phyloP scores from a whole-genome alignment of 345 rosid species.

The Limnanthes douglasii region DNA sequence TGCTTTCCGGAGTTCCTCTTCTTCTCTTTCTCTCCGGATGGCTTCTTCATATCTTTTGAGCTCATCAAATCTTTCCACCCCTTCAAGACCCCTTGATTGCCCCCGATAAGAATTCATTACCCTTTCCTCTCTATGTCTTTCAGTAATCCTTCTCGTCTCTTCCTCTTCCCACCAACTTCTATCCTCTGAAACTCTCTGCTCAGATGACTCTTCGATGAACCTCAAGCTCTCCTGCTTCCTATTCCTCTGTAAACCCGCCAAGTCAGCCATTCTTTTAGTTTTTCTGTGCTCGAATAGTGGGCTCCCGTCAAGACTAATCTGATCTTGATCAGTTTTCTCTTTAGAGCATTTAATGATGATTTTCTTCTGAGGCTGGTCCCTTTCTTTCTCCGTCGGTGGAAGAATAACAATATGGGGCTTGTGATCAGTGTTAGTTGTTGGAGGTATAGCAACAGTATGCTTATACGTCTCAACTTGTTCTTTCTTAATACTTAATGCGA shows the following conservation, averaged over 20 bases:
- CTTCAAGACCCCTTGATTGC: too few relatives aligned
- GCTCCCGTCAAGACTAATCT: conserved; percentile 54
- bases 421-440: conserved; percentile 36
- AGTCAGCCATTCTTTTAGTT: conserved; percentile 70
- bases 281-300: conserved; percentile 49
- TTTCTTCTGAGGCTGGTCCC: conserved; percentile 60
- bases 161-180: conserved; percentile 76
- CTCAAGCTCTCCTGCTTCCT: conserved; percentile 25
- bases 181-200: conserved; percentile 46
- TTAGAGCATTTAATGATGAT: conserved; percentile 63
- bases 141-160: conserved; percentile 54
- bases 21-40: conserved; percentile 67
- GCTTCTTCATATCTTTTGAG: conserved; percentile 60
- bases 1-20: conserved; percentile 68
- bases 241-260: conserved; percentile 53
- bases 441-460: conserved; percentile 39
- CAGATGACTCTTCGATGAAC: conserved; percentile 26
- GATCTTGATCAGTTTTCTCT: conserved; percentile 58
- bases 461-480: conserved; percentile 38
- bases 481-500: conserved; percentile 28
- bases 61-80: conserved; percentile 46
- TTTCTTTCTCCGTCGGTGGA: conserved; percentile 72
- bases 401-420: conserved; percentile 69
- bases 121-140: conserved; percentile 34
- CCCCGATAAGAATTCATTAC: conserved; percentile 30